A percentile compares a stretch with the other conserved stretches of the same genome.
Evolutionary conservation across 306 rosid species (phyloP).

Genomic region (Prunus padus): DNA sequence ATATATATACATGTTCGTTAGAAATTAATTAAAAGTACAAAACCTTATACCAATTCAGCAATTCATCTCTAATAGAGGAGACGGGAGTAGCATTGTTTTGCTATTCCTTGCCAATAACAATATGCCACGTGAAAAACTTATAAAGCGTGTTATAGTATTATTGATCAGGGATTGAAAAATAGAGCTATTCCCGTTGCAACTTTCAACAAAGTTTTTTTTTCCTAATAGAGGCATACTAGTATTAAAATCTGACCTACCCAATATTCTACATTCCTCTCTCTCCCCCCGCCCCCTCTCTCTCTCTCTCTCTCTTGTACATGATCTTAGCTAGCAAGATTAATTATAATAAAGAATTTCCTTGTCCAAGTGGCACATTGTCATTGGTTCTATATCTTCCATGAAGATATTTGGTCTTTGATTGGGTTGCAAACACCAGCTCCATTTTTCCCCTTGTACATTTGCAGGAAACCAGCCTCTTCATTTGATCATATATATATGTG

Average conservation of each 20-base stretch:
- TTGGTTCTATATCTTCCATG: constrained; percentile 51
- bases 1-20: neutral
- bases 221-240: neutral
- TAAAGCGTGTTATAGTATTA: too few relatives aligned
- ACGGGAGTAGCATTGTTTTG: neutral
- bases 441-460: constrained; percentile 2
- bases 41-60: constrained; percentile 8
- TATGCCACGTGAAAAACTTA: too few relatives aligned
- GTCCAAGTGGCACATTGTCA: constrained; percentile 38
- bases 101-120: too few relatives aligned
- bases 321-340: constrained; percentile 37
- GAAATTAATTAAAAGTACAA: neutral
- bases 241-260: constrained; percentile 49
- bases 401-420: constrained; percentile 51
- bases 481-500: neutral
- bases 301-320: constrained; percentile 23
- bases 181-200: too few relatives aligned
- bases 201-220: neutral
- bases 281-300: neutral
- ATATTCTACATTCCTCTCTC: constrained; percentile 40
- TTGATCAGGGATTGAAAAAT: too few relatives aligned
- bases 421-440: constrained; percentile 24
- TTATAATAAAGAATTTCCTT: constrained; percentile 27
- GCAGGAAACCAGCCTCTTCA: neutral
- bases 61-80: constrained; percentile 7